Evolutionary conservation across 345 rosid genomes (phyloP), one percentile per base, ranked within the genome.

Genomic region (Linum usitatissimum): DNA sequence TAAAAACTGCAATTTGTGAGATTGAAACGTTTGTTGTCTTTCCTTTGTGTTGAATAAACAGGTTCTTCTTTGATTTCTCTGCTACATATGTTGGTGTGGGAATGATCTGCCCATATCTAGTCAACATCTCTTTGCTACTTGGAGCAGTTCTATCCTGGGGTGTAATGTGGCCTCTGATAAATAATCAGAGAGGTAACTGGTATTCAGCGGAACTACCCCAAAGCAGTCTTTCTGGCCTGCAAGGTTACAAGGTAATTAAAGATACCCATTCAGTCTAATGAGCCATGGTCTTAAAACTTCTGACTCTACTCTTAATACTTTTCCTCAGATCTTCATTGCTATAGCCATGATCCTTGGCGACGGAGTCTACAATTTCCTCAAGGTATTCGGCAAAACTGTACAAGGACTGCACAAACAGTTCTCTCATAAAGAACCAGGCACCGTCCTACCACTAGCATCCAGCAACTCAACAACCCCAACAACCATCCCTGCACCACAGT

Each of bases 71-170:
- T 28, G 76, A 73, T 61, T 73, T 73, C 72, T 73, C 76, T 4
- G 69, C 76, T 5, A 73, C 76, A 1, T 73, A 65, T 49, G 76
- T 73, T 6, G 76, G 76, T 5, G 76, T 68, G 2, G 76, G 76
- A 45, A 73, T 73, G 76, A 73, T 73, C 17, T 73, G 76, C 49
- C 76, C 73, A 6, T 65, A 73, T 39, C 60, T 73, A 17, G 67
- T 73, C 6, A 73, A 73, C 62, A 34, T 68, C 55, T 73, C 76
- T 15, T 18, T 73, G 19, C 42, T 73, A 34, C 56, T 73, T 34
- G 76, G 76, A 55, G 76, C 66, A 38, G 40, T 73, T 23, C 59
- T 73, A 19, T 73, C 76, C 3, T 73, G 76, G 76, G 76, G 76
- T 60, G 20, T 73, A 14, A 73, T 73, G 76, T 73, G 76, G 76